phyloP scores from a whole-genome alignment of 345 rosid genomes.

The Cochlearia excelsa region DNA sequence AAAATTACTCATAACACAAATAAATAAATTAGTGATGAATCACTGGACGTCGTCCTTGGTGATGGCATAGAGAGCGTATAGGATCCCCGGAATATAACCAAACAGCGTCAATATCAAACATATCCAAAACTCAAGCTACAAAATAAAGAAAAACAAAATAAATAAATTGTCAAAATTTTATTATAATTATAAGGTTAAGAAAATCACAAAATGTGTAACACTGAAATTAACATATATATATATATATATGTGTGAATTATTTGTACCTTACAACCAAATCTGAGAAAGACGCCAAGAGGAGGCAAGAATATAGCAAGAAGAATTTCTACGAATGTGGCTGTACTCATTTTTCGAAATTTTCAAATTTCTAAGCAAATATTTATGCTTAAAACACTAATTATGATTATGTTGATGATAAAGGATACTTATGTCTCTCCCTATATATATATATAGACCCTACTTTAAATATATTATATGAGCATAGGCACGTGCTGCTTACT shows the following conservation, averaged over 20 bases:
- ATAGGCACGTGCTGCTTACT: too few species aligned
- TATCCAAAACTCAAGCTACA: conserved; percentile 82
- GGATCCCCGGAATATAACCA: conserved; percentile 78
- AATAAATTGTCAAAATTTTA: too few species aligned
- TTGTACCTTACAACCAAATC: conserved; percentile 64
- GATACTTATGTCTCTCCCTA: too few species aligned
- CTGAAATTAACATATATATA: neutral
- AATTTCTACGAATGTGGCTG: conserved; percentile 63
- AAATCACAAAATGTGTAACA: too few species aligned
- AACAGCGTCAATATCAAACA: conserved; percentile 65
- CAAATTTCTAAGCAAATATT: too few species aligned
- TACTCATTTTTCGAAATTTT: conserved; percentile 34
- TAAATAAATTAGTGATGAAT: too few species aligned
- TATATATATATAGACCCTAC: too few species aligned
- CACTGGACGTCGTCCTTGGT: conserved; percentile 32
- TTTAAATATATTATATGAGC: too few species aligned
- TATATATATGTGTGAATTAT: neutral
- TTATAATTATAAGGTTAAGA: too few species aligned
- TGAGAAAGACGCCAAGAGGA: conserved; percentile 91
- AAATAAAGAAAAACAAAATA: neutral
- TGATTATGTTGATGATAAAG: too few species aligned
- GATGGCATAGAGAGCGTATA: conserved; percentile 66
- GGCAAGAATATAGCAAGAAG: conserved; percentile 79
- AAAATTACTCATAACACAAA: too few species aligned
- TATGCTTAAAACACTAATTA: too few species aligned